A percentile compares a stretch with the other conserved stretches of the same genome.
phyloP scores from a whole-genome alignment of 768 basidiomycete genomes.

The Pleurotus eryngii region DNA sequence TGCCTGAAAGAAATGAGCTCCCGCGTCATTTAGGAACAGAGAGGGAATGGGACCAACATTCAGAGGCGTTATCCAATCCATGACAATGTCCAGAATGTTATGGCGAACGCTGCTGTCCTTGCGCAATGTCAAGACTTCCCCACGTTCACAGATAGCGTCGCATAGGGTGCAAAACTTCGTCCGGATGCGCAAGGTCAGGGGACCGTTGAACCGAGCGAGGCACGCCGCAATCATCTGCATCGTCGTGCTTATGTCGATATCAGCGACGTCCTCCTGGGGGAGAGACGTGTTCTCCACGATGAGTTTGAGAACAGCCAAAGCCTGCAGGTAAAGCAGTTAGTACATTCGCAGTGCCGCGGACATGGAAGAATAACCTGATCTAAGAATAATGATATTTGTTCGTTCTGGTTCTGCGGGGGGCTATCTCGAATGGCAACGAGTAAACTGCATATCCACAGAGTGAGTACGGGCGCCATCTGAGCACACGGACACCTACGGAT shows the following conservation, averaged over 20 bases:
- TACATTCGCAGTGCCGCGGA: neutral
- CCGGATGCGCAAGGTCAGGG: constrained; percentile 59
- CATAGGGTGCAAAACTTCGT: constrained; percentile 73
- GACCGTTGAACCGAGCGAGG: constrained; percentile 58
- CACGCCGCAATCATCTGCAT: constrained; percentile 60
- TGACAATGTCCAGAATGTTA: constrained; percentile 69
- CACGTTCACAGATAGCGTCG: constrained; percentile 62
- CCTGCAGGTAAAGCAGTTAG: constrained; percentile 36
- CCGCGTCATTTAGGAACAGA: neutral
- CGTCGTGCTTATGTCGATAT: constrained; percentile 59
- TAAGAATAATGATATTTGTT: constrained; percentile 50
- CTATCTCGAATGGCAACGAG: neutral
- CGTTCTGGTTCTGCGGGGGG: constrained; percentile 24
- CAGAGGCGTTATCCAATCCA: constrained; percentile 69
- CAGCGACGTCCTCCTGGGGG: constrained; percentile 55
- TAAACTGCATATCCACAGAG: neutral
- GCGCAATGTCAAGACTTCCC: constrained; percentile 58
- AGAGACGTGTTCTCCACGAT: constrained; percentile 70
- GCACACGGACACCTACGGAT: constrained; percentile 49
- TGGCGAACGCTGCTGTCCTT: constrained; percentile 69
- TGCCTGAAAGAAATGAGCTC: constrained; percentile 20
- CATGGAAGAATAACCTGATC: constrained; percentile 56
- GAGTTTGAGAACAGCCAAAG: constrained; percentile 71
- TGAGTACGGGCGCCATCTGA: neutral
- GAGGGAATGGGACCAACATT: constrained; percentile 35